These are phyloP conservation scores for Pachysandra terminalis DNA, from an alignment of 164 flowering plant genomes.

Conservation along the genomic window DNA sequence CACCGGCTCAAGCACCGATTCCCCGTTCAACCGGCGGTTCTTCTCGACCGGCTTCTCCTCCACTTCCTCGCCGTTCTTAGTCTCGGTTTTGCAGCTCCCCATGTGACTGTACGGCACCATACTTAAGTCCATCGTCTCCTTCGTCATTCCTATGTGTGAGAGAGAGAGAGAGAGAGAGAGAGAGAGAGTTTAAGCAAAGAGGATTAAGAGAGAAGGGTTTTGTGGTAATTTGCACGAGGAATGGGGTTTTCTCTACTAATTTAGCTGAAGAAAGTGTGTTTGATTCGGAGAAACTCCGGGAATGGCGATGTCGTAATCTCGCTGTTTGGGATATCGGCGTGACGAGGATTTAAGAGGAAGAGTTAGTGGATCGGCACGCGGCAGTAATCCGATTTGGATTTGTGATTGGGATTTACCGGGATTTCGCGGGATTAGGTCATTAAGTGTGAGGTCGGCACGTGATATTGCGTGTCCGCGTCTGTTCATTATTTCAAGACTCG, in stretches of 20 bases:
- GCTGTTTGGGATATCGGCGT: background rate
- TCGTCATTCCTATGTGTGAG: no score
- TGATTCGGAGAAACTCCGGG: background rate
- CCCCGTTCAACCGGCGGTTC: background rate
- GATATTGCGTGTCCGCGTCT: no score
- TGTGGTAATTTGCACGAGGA: no score
- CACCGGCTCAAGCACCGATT: no score
- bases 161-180: slow-evolving; percentile 2
- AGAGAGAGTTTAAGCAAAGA: background rate
- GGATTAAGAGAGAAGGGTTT: background rate
- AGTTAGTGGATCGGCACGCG: no score
- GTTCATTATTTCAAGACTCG: no score
- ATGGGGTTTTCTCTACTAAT: no score
- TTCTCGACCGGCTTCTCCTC: slow-evolving; percentile 5
- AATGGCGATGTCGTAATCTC: slow-evolving; percentile 4
- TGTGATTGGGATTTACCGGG: no score
- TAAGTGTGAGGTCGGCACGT: no score
- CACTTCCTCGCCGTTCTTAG: slow-evolving; percentile 2
- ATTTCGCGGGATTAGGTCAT: no score
- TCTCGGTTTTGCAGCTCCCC: background rate
- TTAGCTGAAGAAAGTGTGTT: background rate
- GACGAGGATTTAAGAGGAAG: no score
- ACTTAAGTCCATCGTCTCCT: slow-evolving; percentile 19
- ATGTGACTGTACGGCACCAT: slow-evolving; percentile 15
- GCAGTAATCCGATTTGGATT: no score